phyloP scores from a whole-genome alignment of 306 rosid species.

The Chamaecrista fasciculata region DNA sequence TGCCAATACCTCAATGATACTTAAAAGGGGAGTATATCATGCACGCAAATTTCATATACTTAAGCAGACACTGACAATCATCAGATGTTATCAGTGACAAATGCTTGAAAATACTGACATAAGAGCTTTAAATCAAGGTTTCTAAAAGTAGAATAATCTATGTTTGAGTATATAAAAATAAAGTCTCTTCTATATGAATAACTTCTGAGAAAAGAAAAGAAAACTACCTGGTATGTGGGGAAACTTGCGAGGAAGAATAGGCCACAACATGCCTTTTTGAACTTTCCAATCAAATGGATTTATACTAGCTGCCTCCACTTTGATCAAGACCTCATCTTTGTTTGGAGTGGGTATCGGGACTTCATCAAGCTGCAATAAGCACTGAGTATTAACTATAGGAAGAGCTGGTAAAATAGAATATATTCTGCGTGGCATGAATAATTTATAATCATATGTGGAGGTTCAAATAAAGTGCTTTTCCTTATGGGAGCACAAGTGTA shows the following conservation, averaged over 20 bases:
- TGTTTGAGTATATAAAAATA: not conserved
- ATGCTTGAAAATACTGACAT: not conserved
- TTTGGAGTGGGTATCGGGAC: constrained; percentile 57
- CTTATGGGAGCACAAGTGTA: too few relatives aligned
- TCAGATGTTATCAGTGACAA: not conserved
- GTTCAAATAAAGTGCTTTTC: not conserved
- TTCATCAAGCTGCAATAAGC: constrained; percentile 55
- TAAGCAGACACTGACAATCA: not conserved
- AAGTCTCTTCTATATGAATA: not conserved
- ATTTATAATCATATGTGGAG: not conserved
- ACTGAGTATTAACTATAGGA: not conserved
- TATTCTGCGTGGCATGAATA: not conserved
- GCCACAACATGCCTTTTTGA: constrained; percentile 64
- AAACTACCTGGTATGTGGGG: constrained; percentile 67
- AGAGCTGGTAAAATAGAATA: not conserved
- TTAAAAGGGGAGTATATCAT: not conserved
- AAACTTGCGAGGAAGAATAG: constrained; percentile 57
- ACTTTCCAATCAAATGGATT: constrained; percentile 82
- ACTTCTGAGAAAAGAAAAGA: constrained; percentile 12
- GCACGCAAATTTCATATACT: not conserved
- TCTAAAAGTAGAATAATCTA: not conserved
- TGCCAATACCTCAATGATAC: not conserved
- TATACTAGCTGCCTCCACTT: constrained; percentile 68
- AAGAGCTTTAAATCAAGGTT: not conserved
- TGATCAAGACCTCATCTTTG: constrained; percentile 62